Base-by-base conservation (phyloP, 768 basidiomycete species). In the Sporobolomyces pararoseus region DNA sequence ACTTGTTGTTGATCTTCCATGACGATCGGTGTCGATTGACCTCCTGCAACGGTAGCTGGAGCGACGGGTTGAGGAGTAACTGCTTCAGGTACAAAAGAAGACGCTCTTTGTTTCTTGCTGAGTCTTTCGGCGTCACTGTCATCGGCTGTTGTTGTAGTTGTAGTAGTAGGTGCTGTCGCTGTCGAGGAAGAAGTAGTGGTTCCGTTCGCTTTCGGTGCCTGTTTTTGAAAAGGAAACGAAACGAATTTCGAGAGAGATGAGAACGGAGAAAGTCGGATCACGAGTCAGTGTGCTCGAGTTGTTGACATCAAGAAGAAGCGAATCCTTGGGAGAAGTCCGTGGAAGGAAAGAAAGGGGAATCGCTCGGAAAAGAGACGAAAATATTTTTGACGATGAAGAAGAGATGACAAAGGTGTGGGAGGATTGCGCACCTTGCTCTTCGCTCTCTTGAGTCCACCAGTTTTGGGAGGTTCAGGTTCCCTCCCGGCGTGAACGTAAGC, bases 401-500 rank as follows among this genome's bases (percentile, higher is more conserved):
- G n/a, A n/a, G n/a, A n/a, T n/a, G n/a, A n/a, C n/a, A n/a, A n/a
- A n/a, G n/a, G n/a, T n/a, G n/a, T n/a, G 39, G 17, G 17, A 42
- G 39, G 17, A 42, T 25, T 37, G 31, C 72, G 67, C 72, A 73
- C 72, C 72, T 73, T 73, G 42, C 60, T 73, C 63, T 73, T 91
- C 49, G 86, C 82, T 59, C 91, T 87, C 78, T 93, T 93, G 79
- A 87, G 57, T 83, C 14, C 68, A 17, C 73, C 63, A 16, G 55
- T 72, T 49, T 83, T 83, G 55, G 84, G 80, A 75, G 85, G 84
- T 73, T 88, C 88, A 32, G 89, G 87, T 79, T 91, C 89, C 62
- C 89, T 89, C 42, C 84, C 83, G 51, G 89, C 91, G 74, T 88
- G 90, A 42, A 91, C 88, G 69, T 88, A 85, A 74, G 92, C 89